Base-by-base conservation (phyloP, 768 basidiomycete genomes). In the Mycena vitilis region DNA sequence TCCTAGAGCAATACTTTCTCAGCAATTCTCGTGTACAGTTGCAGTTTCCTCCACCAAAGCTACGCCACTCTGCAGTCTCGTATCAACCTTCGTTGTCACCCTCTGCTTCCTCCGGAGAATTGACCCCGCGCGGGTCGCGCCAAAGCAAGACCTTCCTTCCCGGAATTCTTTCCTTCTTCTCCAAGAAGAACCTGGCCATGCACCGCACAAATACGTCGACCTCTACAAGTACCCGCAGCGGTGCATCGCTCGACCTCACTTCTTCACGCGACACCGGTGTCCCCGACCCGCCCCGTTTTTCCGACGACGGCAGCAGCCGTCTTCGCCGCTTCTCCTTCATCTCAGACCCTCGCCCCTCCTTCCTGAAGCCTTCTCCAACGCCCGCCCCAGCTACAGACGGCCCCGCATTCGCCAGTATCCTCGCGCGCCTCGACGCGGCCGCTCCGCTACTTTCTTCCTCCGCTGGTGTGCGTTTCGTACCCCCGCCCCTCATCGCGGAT, bases 1-100 rank as follows among this genome's bases (percentile, higher is more conserved):
- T 89, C 5, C 85, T 91, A 18, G 91, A 91, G 72, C 89, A 91
- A 73, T 82, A 85, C 44, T 75, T 90, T 6, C 81, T 91, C 36
- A 62, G 78, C 5, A 82, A 89, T 75, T 87, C 84, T 0, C 77
- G 83, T 56, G 82, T 89, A n/a, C 75, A 77, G 9, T 76, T 91
- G 40, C 79, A 76, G 40, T 85, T 82, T 60, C 83, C 84, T 6
- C 73, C 77, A 65, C 76, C 76, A 25, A 73, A 76, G 63, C 60
- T 77, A n/a, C 60, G 77, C 48, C 37, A 72, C 13, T 45, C 55
- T 2, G 45, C 60, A 49, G 9, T 70, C 2, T 61, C 68, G 38
- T 30, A 42, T 36, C 44, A 58, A 25, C 63, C 72, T 20, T 77
- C 74, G 20, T 69, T 76, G 23, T 78, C 81, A 3, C 73, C 74